phyloP scores from a whole-genome alignment of 371 early-diverging fungal species.

The Mortierella sp. region DNA sequence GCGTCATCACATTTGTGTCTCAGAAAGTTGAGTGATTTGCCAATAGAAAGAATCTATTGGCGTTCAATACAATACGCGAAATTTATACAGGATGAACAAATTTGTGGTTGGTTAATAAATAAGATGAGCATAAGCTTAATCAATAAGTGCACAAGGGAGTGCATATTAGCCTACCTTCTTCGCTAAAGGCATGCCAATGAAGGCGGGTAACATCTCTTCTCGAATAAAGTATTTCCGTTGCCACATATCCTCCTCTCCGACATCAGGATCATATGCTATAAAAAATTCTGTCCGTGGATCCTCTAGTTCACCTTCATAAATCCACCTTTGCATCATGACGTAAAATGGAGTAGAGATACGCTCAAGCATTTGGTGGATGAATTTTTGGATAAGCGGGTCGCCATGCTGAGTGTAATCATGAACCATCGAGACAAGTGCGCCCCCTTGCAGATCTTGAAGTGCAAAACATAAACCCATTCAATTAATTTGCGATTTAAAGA shows the following conservation, averaged over 20 bases:
- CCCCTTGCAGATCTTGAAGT: constrained; percentile 71
- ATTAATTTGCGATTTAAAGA: background rate
- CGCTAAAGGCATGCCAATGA: constrained; percentile 80
- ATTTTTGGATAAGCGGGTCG: constrained; percentile 86
- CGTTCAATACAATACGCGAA: background rate
- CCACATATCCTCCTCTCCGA: constrained; percentile 85
- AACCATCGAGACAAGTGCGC: constrained; percentile 83
- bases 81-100: background rate
- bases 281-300: constrained; percentile 97
- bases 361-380: constrained; percentile 83
- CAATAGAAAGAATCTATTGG: constrained; percentile 85
- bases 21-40: constrained; percentile 95
- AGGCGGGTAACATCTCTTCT: constrained; percentile 87
- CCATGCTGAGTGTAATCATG: constrained; percentile 91
- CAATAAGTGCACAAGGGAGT: too few species aligned
- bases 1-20: constrained; percentile 86
- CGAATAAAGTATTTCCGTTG: constrained; percentile 79
- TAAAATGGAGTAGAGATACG: constrained; percentile 90
- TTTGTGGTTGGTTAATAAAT: background rate
- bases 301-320: constrained; percentile 93
- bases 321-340: constrained; percentile 92
- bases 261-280: constrained; percentile 67
- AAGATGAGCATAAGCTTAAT: background rate
- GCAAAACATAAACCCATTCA: background rate
- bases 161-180: constrained; percentile 71